Conservation (phyloP, 202 grass and related monocot species). For the Digitaria exilis region DNA sequence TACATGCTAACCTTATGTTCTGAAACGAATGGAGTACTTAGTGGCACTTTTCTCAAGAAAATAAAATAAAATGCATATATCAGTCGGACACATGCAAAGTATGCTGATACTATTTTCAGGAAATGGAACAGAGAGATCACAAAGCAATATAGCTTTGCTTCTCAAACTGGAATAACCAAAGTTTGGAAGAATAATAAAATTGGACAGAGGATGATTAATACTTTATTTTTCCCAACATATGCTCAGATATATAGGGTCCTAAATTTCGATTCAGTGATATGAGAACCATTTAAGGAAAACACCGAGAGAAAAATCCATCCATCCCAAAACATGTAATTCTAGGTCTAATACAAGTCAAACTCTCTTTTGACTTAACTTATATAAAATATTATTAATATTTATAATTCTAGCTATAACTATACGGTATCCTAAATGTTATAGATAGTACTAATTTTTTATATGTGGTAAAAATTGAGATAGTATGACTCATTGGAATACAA, state of each 20-base stretch:
- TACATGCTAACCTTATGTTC: not conserved
- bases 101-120: slow-evolving; percentile 7
- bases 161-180: not conserved
- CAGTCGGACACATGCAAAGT: not conserved
- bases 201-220: slow-evolving; percentile 3
- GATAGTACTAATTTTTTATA: too few species aligned
- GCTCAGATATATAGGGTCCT: too few species aligned
- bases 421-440: too few species aligned
- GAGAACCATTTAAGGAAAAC: slow-evolving; percentile 1
- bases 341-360: too few species aligned
- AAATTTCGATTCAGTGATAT: not conserved
- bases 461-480: too few species aligned
- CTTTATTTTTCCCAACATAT: too few species aligned
- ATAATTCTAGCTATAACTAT: too few species aligned
- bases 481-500: too few species aligned
- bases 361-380: too few species aligned
- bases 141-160: not conserved
- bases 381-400: too few species aligned
- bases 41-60: not conserved
- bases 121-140: not conserved
- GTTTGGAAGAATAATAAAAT: not conserved
- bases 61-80: not conserved
- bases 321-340: too few species aligned
- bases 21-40: not conserved
- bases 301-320: too few species aligned